Conservation (phyloP, 2,329 filamentous ascomycete species). For the Ustilaginoidea virens region DNA sequence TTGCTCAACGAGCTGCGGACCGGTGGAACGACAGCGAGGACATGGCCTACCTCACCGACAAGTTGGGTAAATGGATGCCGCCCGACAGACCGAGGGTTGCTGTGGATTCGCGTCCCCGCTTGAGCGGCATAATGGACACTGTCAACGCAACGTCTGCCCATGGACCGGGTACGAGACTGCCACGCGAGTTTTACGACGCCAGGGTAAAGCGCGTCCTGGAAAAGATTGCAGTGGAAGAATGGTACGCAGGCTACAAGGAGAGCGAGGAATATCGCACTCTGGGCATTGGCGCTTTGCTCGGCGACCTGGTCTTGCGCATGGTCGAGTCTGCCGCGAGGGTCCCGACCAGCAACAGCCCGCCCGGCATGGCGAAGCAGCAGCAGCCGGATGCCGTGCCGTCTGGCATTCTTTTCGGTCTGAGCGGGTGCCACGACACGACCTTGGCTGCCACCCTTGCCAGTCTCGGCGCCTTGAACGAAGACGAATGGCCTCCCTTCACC, state of each 20-base stretch:
- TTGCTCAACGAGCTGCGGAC: slow-evolving; percentile 54
- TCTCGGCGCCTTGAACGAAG: slow-evolving; percentile 59
- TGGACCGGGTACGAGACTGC: slow-evolving; percentile 55
- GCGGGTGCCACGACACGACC: slow-evolving; percentile 88
- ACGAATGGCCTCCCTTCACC: slow-evolving; percentile 83
- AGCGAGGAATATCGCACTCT: slow-evolving; percentile 75
- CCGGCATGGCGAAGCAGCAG: slow-evolving; percentile 28
- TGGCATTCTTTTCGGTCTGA: slow-evolving; percentile 59
- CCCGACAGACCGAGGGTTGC: slow-evolving; percentile 50
- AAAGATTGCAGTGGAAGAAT: slow-evolving; percentile 75
- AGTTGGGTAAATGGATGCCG: slow-evolving; percentile 79
- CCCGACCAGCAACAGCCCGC: slow-evolving; percentile 35
- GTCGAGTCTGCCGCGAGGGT: slow-evolving; percentile 46
- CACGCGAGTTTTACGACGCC: slow-evolving; percentile 73
- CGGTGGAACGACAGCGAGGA: slow-evolving; percentile 65
- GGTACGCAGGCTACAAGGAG: slow-evolving; percentile 79
- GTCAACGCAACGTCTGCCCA: slow-evolving; percentile 82
- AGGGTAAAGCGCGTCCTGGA: slow-evolving; percentile 53
- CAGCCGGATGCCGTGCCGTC: slow-evolving; percentile 11
- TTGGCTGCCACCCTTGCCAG: slow-evolving; percentile 65
- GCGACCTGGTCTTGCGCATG: slow-evolving; percentile 69
- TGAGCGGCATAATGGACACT: slow-evolving; percentile 88
- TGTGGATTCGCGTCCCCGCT: slow-evolving; percentile 68
- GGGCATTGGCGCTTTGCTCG: slow-evolving; percentile 73
- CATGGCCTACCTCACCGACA: slow-evolving; percentile 66